Base-by-base conservation (phyloP, 208 protist species). In the Leishmania gerbilli region DNA sequence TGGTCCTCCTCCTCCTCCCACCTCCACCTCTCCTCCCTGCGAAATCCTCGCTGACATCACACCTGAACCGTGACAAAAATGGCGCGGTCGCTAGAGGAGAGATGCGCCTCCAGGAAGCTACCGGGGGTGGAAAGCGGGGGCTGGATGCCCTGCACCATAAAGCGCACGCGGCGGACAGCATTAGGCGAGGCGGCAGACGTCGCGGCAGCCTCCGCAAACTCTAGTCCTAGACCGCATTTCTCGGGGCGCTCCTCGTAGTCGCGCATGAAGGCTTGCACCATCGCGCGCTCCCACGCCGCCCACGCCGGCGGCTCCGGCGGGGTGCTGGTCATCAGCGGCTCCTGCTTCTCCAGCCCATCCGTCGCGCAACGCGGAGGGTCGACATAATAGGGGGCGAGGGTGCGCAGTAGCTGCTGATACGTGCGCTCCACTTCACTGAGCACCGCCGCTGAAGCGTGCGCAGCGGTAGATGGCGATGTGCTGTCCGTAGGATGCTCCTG, bases 51-150 rank as follows among this genome's bases (percentile, higher is more conserved):
- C 69, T 74, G n/a, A 42, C 17, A 11, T 77, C 74, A 64, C 34
- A 90, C 62, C 42, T 84, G 81, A 64, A 94, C 74, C 8, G 88
- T 90, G 1, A 94, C 84, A 71, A 90, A 95, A 40, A 95, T 81
- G 45, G 88, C 77, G 27, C 90, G 85, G 81, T 95, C 92, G 31
- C 89, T 87, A 0, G 92, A 93, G 31, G 88, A 69, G 82, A 94
- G 79, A 77, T 88, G 79, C 2, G 89, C 81, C 71, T 92, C 88
- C 42, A 95, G 78, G 83, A 91, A 95, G 8, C 76, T 86, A 6
- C 87, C 88, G 3, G 92, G 90, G 19, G 88, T 93, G 24, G 58
- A 40, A 9, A 95, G 83, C 5, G 89, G 79, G 24, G 92, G 92
- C 68, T 87, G 75, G 65, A 89, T 82, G 9, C 90, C 92, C 62